Evolutionary conservation across 2,329 filamentous ascomycete genomes (phyloP).

Genomic region (Penicillium olsonii): DNA sequence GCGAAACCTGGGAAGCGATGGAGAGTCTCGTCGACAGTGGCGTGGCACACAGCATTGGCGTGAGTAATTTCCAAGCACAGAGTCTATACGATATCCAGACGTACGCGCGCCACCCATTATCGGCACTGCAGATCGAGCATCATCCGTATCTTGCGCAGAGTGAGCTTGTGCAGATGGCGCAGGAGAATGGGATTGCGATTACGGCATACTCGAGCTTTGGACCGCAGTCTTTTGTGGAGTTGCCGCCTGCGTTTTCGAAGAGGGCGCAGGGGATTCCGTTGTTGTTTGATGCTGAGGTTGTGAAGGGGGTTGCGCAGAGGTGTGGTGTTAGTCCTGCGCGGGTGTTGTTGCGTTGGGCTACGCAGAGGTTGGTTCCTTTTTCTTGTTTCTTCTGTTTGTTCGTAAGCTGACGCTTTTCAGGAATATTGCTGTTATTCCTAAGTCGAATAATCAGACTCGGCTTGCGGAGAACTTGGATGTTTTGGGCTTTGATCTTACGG

Average conservation of each 20-base stretch:
- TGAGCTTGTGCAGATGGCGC: constrained; percentile 10
- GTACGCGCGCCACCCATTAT: constrained; percentile 8
- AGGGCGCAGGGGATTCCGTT: constrained; percentile 8
- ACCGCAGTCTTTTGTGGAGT: constrained; percentile 12
- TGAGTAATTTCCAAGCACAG: constrained; percentile 16
- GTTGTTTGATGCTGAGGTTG: constrained; percentile 9
- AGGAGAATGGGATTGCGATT: constrained; percentile 9
- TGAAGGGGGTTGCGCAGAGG: constrained; percentile 4
- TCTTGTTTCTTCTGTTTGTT: too few species aligned
- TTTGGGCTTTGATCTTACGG: constrained; percentile 9
- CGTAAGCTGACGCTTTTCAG: not conserved
- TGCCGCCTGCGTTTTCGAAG: constrained; percentile 8
- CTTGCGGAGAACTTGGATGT: constrained; percentile 14
- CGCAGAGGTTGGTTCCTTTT: constrained; percentile 6
- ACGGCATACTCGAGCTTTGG: constrained; percentile 15
- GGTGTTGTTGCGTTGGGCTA: constrained; percentile 14
- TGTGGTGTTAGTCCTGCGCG: constrained; percentile 10
- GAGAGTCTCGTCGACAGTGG: constrained; percentile 11
- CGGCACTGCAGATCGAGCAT: constrained; percentile 13
- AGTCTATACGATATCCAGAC: constrained; percentile 11
- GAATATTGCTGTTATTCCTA: constrained; percentile 11
- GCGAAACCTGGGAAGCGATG: constrained; percentile 13
- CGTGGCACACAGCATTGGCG: constrained; percentile 12
- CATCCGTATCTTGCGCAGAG: constrained; percentile 12
- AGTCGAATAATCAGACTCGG: constrained; percentile 11